These are phyloP conservation scores for Vigna nakashimae DNA, from an alignment of 306 rosid genomes.

Conservation along the genomic window DNA sequence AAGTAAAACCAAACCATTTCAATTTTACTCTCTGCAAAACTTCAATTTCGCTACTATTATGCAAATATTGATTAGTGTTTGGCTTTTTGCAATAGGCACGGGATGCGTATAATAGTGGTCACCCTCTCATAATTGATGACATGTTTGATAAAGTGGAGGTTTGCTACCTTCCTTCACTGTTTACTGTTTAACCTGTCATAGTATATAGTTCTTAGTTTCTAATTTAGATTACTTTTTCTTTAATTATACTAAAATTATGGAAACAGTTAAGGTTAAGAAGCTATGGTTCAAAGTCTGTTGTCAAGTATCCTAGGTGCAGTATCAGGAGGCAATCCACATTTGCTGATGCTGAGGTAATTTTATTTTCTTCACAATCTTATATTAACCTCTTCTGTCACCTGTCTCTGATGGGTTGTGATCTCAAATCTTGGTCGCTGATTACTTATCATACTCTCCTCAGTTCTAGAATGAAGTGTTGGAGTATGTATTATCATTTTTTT, in stretches of 20 bases:
- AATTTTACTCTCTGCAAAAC: neutral
- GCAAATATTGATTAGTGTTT: neutral
- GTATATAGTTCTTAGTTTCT: neutral
- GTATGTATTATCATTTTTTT: neutral
- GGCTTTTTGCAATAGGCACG: conserved; percentile 59
- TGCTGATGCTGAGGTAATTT: conserved; percentile 90
- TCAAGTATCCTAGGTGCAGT: conserved; percentile 88
- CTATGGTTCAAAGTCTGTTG: conserved; percentile 83
- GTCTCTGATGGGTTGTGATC: neutral
- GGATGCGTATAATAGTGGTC: conserved; percentile 82
- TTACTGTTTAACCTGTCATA: neutral
- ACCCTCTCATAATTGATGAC: conserved; percentile 85
- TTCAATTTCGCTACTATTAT: neutral
- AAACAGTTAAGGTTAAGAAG: conserved; percentile 78
- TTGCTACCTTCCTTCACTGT: conserved; percentile 53
- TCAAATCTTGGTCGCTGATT: conserved; percentile 1
- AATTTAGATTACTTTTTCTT: neutral
- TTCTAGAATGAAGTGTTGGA: neutral
- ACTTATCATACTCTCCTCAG: neutral
- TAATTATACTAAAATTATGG: conserved; percentile 3
- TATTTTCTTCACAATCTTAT: conserved; percentile 31
- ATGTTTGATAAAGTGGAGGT: conserved; percentile 93
- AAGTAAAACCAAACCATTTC: conserved; percentile 28
- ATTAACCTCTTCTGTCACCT: neutral
- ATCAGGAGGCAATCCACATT: conserved; percentile 83